Evolutionary conservation across 371 early-diverging fungal species (phyloP), one percentile per base, ranked within the genome.

Genomic region (Circinella umbellata): DNA sequence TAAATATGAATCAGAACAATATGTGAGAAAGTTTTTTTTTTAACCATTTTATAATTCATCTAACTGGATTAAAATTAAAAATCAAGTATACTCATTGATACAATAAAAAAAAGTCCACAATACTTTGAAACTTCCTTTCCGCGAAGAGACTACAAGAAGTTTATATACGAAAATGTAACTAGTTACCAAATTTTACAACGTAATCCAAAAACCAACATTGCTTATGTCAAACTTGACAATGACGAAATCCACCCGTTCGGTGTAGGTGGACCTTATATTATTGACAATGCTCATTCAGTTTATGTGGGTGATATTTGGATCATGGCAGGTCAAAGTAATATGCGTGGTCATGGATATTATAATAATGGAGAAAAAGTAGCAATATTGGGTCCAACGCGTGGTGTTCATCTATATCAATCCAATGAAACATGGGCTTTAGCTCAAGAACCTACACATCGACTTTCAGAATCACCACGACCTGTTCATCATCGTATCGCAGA

Each of bases 321-420:
- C 35, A 77, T 83, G 77, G 81, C 81, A 4, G 84, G 84, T 0
- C 84, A 83, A 51, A 83, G 84, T 47, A 83, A 83, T 64, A 83
- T 83, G 84, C 73, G 84, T 35, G 84, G 84, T 3, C 73, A 78
- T 69, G 84, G 80, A 0, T 80, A 67, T 37, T 66, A 71, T 4
- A 13, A 63, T 10, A 64, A 73, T 48, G 57, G 18, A 5, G 57
- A 34, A 11, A 57, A 34, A 57, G 1, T 4, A 7, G 57, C 14
- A 9, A 18, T 53, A 17, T 38, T 51, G 13, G 49, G 57, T 0
- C 57, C 63, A 9, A 48, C 37, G 9, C 36, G 62, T 0, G 17
- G 54, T 15, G 65, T 78, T 8, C 76, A 76, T 55, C 35, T 80
- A 9, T 83, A 75, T 62, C 69, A 73, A 48, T 83, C 84, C 9